These are phyloP conservation scores for Lagenidium giganteum DNA, from an alignment of 352 stramenopile species.

Conservation along the genomic window DNA sequence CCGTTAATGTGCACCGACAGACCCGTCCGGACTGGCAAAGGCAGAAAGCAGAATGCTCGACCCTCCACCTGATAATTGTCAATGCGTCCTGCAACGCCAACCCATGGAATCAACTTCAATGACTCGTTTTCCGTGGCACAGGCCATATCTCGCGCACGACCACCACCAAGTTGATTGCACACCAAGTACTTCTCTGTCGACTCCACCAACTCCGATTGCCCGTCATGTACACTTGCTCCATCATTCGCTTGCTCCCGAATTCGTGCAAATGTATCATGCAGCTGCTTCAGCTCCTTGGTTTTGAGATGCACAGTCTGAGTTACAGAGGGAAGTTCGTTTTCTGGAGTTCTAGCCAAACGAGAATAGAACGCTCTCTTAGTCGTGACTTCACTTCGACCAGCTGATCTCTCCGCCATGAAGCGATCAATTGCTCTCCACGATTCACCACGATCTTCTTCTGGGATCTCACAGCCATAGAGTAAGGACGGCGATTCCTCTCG, in stretches of 20 bases:
- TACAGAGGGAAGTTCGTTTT: conserved; percentile 44
- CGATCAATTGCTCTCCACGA: conserved; percentile 60
- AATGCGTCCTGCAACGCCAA: conserved; percentile 78
- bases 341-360: conserved; percentile 35
- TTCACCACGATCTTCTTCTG: conserved; percentile 48
- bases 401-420: no score
- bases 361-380: conserved; percentile 60
- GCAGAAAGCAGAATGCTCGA: conserved; percentile 90
- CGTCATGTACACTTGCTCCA: neutral
- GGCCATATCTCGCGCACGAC: conserved; percentile 70
- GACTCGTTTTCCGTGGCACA: conserved; percentile 56
- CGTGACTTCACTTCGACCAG: conserved; percentile 6
- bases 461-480: conserved; percentile 62
- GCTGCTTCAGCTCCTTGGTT: conserved; percentile 23
- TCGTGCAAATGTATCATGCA: conserved; percentile 18
- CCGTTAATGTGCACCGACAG: conserved; percentile 90
- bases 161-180: conserved; percentile 86
- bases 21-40: conserved; percentile 84
- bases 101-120: conserved; percentile 87
- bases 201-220: conserved; percentile 1
- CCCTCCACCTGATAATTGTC: conserved; percentile 36
- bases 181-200: conserved; percentile 72
- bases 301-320: conserved; percentile 53
- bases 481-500: conserved; percentile 33
- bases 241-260: neutral